Evolutionary conservation across 169 alveolate genomes (phyloP).

Genomic region (Eimeria falciformis): DNA sequence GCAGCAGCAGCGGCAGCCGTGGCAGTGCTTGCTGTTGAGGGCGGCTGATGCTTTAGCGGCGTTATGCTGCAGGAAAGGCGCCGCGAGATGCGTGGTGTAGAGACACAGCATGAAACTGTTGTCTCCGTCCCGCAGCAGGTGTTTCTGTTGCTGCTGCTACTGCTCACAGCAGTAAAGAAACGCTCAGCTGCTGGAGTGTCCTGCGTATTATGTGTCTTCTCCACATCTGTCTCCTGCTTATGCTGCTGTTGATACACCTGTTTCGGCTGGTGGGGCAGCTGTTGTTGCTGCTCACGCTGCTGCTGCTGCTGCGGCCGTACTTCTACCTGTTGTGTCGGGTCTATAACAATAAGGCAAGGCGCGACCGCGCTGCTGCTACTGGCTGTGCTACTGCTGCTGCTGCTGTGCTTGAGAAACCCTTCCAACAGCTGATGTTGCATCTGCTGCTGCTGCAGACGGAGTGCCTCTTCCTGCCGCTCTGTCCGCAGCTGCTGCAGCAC

Average conservation of each 20-base stretch:
- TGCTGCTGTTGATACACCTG: slow-evolving; percentile 19
- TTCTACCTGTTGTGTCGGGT: background rate
- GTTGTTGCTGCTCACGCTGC: background rate
- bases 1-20: slow-evolving; percentile 13
- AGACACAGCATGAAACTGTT: background rate
- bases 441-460: slow-evolving; percentile 49
- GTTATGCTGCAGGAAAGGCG: background rate
- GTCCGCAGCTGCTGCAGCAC: slow-evolving; percentile 69
- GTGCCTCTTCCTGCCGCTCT: slow-evolving; percentile 57
- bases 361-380: background rate
- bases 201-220: background rate
- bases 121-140: background rate
- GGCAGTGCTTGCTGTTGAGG: background rate
- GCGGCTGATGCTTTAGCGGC: background rate
- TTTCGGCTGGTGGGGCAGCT: background rate
- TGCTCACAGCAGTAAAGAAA: slow-evolving; percentile 25
- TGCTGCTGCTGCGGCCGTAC: background rate
- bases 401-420: background rate
- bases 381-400: background rate
- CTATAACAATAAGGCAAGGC: background rate
- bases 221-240: slow-evolving; percentile 8
- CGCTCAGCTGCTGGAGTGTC: background rate
- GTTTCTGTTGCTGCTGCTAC: slow-evolving; percentile 20
- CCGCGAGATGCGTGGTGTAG: background rate
- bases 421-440: slow-evolving; percentile 5